Percentiles rank a stretch among this genome's conserved stretches.
Evolutionary conservation across 345 rosid species (phyloP).

Genomic region (Physaria fendleri): DNA sequence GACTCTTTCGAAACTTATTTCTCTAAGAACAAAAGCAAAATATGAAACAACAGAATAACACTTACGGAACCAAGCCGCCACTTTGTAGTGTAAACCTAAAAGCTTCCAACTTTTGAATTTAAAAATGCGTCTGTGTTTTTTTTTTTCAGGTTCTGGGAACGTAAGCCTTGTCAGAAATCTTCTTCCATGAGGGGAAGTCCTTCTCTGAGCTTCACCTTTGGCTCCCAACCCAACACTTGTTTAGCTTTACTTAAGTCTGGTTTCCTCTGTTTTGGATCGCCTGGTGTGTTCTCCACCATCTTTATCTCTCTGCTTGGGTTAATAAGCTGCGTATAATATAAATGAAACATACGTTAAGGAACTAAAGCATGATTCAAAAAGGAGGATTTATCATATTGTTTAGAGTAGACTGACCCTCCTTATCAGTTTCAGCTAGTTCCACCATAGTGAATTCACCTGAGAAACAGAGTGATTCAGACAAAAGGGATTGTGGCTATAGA

Average conservation of each 20-base stretch:
- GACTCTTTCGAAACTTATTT: too few species aligned
- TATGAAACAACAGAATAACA: too few species aligned
- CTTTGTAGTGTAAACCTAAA: too few species aligned
- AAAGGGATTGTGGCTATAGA: not conserved
- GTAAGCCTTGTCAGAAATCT: slow-evolving; percentile 73
- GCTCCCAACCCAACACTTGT: slow-evolving; percentile 87
- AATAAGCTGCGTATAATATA: slow-evolving; percentile 48
- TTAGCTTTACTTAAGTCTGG: slow-evolving; percentile 79
- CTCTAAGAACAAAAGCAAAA: too few species aligned
- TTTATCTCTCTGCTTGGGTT: slow-evolving; percentile 72
- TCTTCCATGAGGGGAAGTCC: slow-evolving; percentile 93
- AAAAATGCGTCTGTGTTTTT: slow-evolving; percentile 11
- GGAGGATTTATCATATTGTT: too few species aligned
- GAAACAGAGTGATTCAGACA: not conserved
- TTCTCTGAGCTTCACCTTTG: slow-evolving; percentile 68
- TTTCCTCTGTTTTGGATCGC: slow-evolving; percentile 82
- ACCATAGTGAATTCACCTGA: slow-evolving; percentile 88
- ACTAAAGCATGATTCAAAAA: not conserved
- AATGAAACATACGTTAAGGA: not conserved
- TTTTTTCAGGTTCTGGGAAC: slow-evolving; percentile 40
- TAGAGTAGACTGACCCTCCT: slow-evolving; percentile 42
- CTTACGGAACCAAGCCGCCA: not conserved
- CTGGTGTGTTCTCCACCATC: slow-evolving; percentile 88
- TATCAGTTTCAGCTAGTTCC: slow-evolving; percentile 86
- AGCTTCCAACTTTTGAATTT: slow-evolving; percentile 1